phyloP scores from a whole-genome alignment of 2,329 filamentous ascomycete species.

The Colletotrichum sp. region DNA sequence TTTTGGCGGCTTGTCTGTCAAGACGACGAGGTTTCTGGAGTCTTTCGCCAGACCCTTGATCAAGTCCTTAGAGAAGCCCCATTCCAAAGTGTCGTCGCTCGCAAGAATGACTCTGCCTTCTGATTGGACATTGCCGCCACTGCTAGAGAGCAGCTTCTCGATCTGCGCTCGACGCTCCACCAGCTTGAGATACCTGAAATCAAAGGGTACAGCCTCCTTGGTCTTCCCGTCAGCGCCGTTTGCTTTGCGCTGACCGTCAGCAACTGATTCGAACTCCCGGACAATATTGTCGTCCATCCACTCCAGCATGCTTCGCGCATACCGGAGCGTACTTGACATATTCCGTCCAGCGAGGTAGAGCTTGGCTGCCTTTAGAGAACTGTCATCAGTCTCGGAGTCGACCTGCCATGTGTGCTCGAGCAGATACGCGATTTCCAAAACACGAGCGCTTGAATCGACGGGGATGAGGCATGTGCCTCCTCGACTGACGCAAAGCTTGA shows the following conservation, averaged over 20 bases:
- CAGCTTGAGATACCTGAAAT: slow-evolving; percentile 84
- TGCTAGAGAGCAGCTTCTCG: slow-evolving; percentile 66
- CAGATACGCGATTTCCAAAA: slow-evolving; percentile 89
- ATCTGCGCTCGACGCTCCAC: slow-evolving; percentile 84
- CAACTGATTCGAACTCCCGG: slow-evolving; percentile 83
- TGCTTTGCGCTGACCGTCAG: slow-evolving; percentile 54
- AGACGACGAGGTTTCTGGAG: slow-evolving; percentile 80
- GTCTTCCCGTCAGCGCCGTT: slow-evolving; percentile 52
- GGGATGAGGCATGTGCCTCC: slow-evolving; percentile 94
- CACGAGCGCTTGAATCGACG: slow-evolving; percentile 92
- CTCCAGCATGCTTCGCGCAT: slow-evolving; percentile 94
- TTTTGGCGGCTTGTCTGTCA: slow-evolving; percentile 75
- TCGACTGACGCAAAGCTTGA: slow-evolving; percentile 77
- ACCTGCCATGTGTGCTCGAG: slow-evolving; percentile 90
- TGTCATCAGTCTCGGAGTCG: slow-evolving; percentile 58
- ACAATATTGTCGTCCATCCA: slow-evolving; percentile 99
- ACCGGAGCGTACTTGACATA: slow-evolving; percentile 85
- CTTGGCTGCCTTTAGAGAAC: slow-evolving; percentile 57
- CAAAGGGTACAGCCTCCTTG: slow-evolving; percentile 76
- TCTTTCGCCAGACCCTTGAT: slow-evolving; percentile 77
- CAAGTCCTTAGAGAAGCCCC: slow-evolving; percentile 90
- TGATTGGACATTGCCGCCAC: slow-evolving; percentile 43
- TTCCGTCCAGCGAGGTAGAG: slow-evolving; percentile 88
- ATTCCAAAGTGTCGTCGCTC: slow-evolving; percentile 88
- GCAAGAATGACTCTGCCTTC: slow-evolving; percentile 81